A percentile compares a stretch with the other conserved stretches of the same genome.
phyloP scores from a whole-genome alignment of 768 basidiomycete species.

The Boletus eberwhitei region DNA sequence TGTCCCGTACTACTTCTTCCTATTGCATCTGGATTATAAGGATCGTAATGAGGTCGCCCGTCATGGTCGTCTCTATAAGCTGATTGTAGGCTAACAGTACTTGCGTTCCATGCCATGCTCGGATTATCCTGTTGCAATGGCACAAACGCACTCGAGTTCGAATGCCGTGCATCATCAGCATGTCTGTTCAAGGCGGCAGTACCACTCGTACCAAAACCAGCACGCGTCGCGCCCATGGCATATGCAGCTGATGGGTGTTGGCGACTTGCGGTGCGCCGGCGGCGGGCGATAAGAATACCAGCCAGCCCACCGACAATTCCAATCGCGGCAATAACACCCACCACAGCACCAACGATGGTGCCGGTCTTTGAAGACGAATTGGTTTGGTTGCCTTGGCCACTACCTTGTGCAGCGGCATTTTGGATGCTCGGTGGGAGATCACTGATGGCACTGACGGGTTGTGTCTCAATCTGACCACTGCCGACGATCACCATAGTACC shows the following conservation, averaged over 20 bases:
- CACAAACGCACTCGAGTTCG: conserved; percentile 68
- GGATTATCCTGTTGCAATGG: conserved; percentile 65
- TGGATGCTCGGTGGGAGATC: conserved; percentile 38
- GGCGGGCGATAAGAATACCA: conserved; percentile 50
- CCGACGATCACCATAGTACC: conserved; percentile 78
- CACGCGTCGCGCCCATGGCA: conserved; percentile 35
- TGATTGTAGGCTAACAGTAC: conserved; percentile 43
- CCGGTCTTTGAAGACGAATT: conserved; percentile 24
- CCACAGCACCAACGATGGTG: conserved; percentile 26
- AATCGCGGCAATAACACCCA: conserved; percentile 31
- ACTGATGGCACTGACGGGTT: conserved; percentile 41
- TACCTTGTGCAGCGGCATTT: conserved; percentile 39
- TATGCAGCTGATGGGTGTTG: conserved; percentile 34
- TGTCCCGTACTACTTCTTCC: conserved; percentile 27
- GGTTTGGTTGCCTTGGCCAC: conserved; percentile 11
- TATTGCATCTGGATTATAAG: conserved; percentile 22
- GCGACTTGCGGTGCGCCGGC: conserved; percentile 42
- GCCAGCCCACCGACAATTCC: conserved; percentile 29
- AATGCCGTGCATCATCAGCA: conserved; percentile 35
- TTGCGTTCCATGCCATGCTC: conserved; percentile 58
- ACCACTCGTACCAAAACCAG: conserved; percentile 28
- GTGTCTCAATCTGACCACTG: conserved; percentile 69
- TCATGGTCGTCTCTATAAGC: conserved; percentile 36
- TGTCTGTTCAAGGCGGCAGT: conserved; percentile 20
- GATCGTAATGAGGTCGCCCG: conserved; percentile 22